A percentile compares a stretch with the other conserved stretches of the same genome.
Evolutionary conservation across 2,329 filamentous ascomycete species (phyloP).

Genomic region (Alternaria rosae): DNA sequence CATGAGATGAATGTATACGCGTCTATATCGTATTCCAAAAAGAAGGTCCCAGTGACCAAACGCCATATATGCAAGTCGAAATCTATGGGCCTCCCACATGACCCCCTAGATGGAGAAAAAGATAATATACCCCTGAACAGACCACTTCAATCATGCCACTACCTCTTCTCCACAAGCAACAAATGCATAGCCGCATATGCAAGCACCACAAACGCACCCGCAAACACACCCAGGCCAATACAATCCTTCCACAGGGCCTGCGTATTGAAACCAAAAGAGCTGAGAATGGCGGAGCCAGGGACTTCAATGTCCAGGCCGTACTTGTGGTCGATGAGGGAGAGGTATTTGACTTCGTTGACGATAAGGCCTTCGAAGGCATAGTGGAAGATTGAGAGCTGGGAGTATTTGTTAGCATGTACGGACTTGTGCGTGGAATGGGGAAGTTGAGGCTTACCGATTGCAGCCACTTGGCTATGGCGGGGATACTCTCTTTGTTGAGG

Average conservation of each 20-base stretch:
- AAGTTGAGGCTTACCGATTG: constrained; percentile 68
- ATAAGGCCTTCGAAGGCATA: constrained; percentile 96
- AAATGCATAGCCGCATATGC: constrained; percentile 95
- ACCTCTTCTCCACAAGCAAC: constrained; percentile 87
- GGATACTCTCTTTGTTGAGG: constrained; percentile 93
- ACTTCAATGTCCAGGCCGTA: constrained; percentile 97
- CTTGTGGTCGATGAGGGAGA: constrained; percentile 91
- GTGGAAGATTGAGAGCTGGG: constrained; percentile 90
- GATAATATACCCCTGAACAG: neutral
- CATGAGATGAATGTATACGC: neutral
- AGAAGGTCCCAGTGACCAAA: neutral
- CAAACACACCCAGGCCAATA: constrained; percentile 81
- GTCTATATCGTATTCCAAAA: neutral
- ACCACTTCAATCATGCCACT: constrained; percentile 21
- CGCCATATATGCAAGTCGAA: neutral
- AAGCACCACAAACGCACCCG: constrained; percentile 80
- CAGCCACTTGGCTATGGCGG: constrained; percentile 83
- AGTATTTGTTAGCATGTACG: constrained; percentile 14
- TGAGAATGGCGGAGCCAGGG: constrained; percentile 90
- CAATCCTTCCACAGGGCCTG: constrained; percentile 85
- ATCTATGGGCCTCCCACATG: neutral
- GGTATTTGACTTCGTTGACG: constrained; percentile 92
- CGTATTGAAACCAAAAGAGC: constrained; percentile 93
- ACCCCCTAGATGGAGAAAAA: neutral
- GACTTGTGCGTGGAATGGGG: neutral